Percentiles rank a stretch among this genome's conserved stretches.
Evolutionary conservation across 2,329 filamentous ascomycete genomes (phyloP).

Genomic region (Cladobotryum protrusum): DNA sequence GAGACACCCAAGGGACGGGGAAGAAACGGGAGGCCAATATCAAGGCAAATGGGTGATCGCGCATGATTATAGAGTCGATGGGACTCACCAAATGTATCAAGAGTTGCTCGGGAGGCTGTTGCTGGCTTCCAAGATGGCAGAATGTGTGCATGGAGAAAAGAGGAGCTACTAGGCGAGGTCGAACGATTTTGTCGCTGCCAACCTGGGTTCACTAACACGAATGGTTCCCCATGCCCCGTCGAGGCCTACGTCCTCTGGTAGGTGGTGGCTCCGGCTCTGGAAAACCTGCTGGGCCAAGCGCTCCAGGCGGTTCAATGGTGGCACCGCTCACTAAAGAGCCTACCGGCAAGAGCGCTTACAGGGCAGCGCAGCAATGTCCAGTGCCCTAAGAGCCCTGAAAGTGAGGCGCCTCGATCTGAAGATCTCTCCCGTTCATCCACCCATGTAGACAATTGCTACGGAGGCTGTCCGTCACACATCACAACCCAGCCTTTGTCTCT

Average conservation of each 20-base stretch:
- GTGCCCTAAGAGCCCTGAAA: conserved; percentile 6
- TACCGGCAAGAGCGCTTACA: not conserved
- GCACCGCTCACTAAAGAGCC: not conserved
- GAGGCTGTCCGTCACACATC: no score
- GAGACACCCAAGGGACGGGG: conserved; percentile 16
- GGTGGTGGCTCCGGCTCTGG: conserved; percentile 2
- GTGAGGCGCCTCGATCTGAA: not conserved
- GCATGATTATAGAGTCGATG: conserved; percentile 26
- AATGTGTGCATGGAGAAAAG: conserved; percentile 40
- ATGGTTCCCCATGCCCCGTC: not conserved
- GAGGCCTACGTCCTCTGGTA: no score
- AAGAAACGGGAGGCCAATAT: conserved; percentile 20
- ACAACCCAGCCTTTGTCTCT: no score
- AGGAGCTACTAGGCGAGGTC: conserved; percentile 34
- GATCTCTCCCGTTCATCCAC: not conserved
- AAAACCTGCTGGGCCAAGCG: conserved; percentile 6
- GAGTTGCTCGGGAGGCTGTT: conserved; percentile 28
- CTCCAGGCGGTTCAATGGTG: not conserved
- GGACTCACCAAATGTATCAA: conserved; percentile 33
- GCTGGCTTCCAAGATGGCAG: conserved; percentile 29
- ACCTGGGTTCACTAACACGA: conserved; percentile 17
- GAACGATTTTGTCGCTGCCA: conserved; percentile 34
- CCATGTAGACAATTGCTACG: no score
- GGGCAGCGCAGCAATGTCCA: not conserved
- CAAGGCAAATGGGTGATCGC: conserved; percentile 29